A percentile compares a stretch with the other conserved stretches of the same genome.
phyloP scores from a whole-genome alignment of 768 basidiomycete species.

The Agrocybe chaxingu region DNA sequence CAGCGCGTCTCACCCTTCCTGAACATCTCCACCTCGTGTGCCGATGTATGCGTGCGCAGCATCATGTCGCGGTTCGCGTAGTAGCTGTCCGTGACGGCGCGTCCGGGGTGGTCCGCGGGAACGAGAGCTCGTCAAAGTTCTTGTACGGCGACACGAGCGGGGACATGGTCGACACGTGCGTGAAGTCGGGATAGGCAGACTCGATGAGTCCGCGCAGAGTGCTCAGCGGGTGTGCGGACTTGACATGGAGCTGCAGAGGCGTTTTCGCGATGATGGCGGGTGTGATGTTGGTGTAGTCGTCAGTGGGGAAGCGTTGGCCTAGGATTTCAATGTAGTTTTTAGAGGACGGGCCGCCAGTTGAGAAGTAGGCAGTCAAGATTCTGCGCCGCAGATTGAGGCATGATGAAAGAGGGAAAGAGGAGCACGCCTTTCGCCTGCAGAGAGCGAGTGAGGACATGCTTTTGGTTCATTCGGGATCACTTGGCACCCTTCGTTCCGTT shows the following conservation, averaged over 20 bases:
- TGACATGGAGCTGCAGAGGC: slow-evolving; percentile 68
- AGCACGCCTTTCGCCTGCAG: slow-evolving; percentile 10
- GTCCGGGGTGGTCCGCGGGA: slow-evolving; percentile 91
- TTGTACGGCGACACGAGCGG: slow-evolving; percentile 87
- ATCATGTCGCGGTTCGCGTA: slow-evolving; percentile 89
- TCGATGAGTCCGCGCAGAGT: slow-evolving; percentile 85
- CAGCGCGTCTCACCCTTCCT: slow-evolving; percentile 71
- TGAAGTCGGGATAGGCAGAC: slow-evolving; percentile 73
- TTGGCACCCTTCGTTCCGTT: background rate
- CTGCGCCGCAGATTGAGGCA: slow-evolving; percentile 2
- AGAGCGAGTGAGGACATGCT: slow-evolving; percentile 14
- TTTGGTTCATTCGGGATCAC: background rate
- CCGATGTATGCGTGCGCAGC: slow-evolving; percentile 97
- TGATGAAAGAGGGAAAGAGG: background rate
- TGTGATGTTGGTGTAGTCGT: slow-evolving; percentile 81
- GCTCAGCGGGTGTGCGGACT: slow-evolving; percentile 78
- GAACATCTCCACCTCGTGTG: slow-evolving; percentile 95
- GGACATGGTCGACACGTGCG: slow-evolving; percentile 72
- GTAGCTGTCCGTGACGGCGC: slow-evolving; percentile 89
- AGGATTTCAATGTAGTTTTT: slow-evolving; percentile 44
- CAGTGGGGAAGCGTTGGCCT: slow-evolving; percentile 68
- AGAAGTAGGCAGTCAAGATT: slow-evolving; percentile 5
- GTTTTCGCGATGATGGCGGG: slow-evolving; percentile 83
- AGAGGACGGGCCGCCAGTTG: slow-evolving; percentile 12
- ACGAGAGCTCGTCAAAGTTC: slow-evolving; percentile 97